Percentiles rank a stretch among this genome's conserved stretches.
phyloP scores from a whole-genome alignment of 495 filamentous ascomycete genomes.

The Hypomontagnella monticulosa region DNA sequence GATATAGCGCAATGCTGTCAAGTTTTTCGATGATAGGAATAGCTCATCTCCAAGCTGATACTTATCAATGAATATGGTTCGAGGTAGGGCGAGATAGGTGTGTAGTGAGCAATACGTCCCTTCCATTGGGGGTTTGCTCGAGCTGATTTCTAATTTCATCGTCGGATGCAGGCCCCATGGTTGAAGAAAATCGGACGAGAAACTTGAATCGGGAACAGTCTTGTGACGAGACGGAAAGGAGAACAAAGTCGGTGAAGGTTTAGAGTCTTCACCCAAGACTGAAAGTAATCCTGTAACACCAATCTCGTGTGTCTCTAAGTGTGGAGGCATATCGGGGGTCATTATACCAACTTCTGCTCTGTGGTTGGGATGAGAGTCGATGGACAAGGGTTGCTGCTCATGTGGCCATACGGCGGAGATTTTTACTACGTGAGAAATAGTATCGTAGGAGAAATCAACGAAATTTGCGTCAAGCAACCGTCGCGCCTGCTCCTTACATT shows the following conservation, averaged over 20 bases:
- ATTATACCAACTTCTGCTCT: slow-evolving; percentile 86
- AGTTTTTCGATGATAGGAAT: slow-evolving; percentile 78
- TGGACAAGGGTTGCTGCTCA: slow-evolving; percentile 50
- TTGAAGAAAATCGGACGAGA: slow-evolving; percentile 63
- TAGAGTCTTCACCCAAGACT: slow-evolving; percentile 77
- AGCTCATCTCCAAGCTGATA: slow-evolving; percentile 81
- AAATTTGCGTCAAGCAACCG: slow-evolving; percentile 61
- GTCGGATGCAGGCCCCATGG: slow-evolving; percentile 92
- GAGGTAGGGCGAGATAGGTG: slow-evolving; percentile 88
- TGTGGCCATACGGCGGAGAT: slow-evolving; percentile 69
- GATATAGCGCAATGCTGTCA: slow-evolving; percentile 72
- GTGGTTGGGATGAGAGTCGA: slow-evolving; percentile 46
- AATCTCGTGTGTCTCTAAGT: slow-evolving; percentile 72
- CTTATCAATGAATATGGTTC: slow-evolving; percentile 82
- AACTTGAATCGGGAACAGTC: slow-evolving; percentile 61
- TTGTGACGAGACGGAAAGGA: slow-evolving; percentile 87
- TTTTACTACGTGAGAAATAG: slow-evolving; percentile 70
- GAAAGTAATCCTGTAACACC: slow-evolving; percentile 81
- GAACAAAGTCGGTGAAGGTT: slow-evolving; percentile 77
- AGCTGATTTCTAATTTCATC: slow-evolving; percentile 66
- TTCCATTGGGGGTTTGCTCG: slow-evolving; percentile 50
- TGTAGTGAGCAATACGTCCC: slow-evolving; percentile 72
- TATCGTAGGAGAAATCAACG: slow-evolving; percentile 82
- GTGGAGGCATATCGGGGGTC: slow-evolving; percentile 66
- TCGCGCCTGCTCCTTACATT: slow-evolving; percentile 47